Evolutionary conservation across 805 yeast genomes (phyloP), one percentile per base, ranked within the genome.

Genomic region (Kuraishia borneana): DNA sequence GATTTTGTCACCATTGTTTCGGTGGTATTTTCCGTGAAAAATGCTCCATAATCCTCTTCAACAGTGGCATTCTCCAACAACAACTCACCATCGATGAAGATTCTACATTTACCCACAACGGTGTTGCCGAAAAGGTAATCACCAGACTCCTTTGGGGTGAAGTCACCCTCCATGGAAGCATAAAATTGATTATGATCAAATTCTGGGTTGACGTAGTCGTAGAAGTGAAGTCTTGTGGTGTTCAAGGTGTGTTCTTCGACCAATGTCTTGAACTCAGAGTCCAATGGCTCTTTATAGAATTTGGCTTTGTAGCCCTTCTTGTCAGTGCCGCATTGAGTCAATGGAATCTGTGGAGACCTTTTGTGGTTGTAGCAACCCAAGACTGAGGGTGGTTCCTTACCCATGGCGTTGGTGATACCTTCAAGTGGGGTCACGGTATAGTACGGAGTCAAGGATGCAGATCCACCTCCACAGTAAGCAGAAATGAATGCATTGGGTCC

Each of bases 381-480:
- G 10, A 57, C 45, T 37, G 55, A 54, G 8, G 44, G 42, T 20
- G 59, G 39, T 3, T 44, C 38, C 12, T 34, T 26, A 5, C 50
- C 50, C 9, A 39, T 17, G 18, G 27, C 35, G 21, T 49, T 41
- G 6, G 48, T 36, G 35, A 73, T 64, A 14, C 68, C 74, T 13
- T 69, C 68, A 30, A 50, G 61, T 3, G 76, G 75, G 10, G 73
- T 53, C 6, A 68, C 58, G 12, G 60, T 53, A 47, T 70, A 68
- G 45, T 68, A 62, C 3, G 74, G 65, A 16, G 52, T 51, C 41
- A 70, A 52, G 7, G 73, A 56, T 25, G 80, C 78, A 17, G 79
- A 73, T 6, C 82, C 82, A 41, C 82, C 82, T 38, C 82, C 81
- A 18, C 73, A 65, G 39, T 59, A 67, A 26, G 65, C 62, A 6